Evolutionary conservation across 1,139 yeast genomes (phyloP).

Genomic region (Geotrichum klebahnii): DNA sequence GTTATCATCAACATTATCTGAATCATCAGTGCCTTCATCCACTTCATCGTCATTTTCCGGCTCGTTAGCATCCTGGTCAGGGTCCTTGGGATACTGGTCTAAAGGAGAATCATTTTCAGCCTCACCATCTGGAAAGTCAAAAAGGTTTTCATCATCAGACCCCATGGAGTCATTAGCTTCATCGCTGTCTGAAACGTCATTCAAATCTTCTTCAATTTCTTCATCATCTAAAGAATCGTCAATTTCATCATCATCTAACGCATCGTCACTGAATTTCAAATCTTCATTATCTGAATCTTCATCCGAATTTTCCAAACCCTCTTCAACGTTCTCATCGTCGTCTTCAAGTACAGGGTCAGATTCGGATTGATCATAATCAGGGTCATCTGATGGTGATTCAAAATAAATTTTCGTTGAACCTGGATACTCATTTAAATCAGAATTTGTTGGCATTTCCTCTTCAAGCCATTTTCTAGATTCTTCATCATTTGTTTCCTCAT

Average conservation of each 20-base stretch:
- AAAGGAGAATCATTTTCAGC: too few species aligned
- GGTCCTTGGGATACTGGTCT: not conserved
- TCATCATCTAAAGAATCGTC: slow-evolving; percentile 9
- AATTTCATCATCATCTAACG: slow-evolving; percentile 18
- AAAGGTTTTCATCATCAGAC: not conserved
- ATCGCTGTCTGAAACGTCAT: slow-evolving; percentile 23
- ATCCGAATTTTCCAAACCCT: slow-evolving; percentile 19
- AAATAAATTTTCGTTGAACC: slow-evolving; percentile 2
- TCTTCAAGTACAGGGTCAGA: slow-evolving; percentile 24
- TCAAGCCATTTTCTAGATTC: not conserved
- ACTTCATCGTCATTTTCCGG: slow-evolving; percentile 20
- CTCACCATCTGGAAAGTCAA: too few species aligned
- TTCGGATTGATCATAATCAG: slow-evolving; percentile 6
- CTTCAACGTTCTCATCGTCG: slow-evolving; percentile 30
- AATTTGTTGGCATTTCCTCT: not conserved
- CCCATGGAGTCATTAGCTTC: slow-evolving; percentile 27
- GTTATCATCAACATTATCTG: not conserved
- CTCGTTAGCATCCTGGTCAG: not conserved
- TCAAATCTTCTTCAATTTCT: not conserved
- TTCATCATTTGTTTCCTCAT: not conserved
- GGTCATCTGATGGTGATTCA: slow-evolving; percentile 1
- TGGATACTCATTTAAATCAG: slow-evolving; percentile 1
- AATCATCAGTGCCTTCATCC: slow-evolving; percentile 29
- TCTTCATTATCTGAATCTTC: slow-evolving; percentile 4
- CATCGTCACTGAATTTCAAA: slow-evolving; percentile 15